A percentile compares a stretch with the other conserved stretches of the same genome.
These are phyloP conservation scores for Lepiota venenata DNA, from an alignment of 768 basidiomycete species.

Conservation along the genomic window DNA sequence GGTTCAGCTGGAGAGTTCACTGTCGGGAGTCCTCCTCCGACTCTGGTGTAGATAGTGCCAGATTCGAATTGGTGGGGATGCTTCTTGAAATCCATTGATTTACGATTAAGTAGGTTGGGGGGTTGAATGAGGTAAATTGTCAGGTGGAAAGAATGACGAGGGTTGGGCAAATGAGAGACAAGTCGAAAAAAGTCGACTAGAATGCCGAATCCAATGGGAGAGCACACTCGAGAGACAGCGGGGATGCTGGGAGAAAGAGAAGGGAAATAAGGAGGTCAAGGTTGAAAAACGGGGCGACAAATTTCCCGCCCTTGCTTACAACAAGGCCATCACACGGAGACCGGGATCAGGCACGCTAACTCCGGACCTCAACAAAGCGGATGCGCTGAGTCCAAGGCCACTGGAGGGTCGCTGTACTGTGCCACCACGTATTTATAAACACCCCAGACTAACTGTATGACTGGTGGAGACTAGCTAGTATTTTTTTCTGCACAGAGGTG, in stretches of 20 bases:
- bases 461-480: no score
- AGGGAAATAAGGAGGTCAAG: neutral
- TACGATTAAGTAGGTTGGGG: neutral
- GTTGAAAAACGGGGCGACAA: neutral
- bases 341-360: neutral
- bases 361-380: no score
- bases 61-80: neutral
- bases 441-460: no score
- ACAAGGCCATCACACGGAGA: neutral
- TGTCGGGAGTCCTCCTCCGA: neutral
- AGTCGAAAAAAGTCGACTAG: neutral
- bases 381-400: no score
- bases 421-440: no score
- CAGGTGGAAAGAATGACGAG: constrained; percentile 6
- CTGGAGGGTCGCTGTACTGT: no score
- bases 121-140: neutral
- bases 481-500: no score
- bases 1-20: neutral
- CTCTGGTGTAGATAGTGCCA: neutral
- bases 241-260: neutral
- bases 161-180: constrained; percentile 7
- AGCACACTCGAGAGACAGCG: neutral
- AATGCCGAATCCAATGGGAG: neutral
- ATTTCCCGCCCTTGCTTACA: constrained; percentile 8
- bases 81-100: constrained; percentile 3